A percentile compares a stretch with the other conserved stretches of the same genome.
phyloP scores from a whole-genome alignment of 1,139 yeast genomes.

The Pichia sp. region DNA sequence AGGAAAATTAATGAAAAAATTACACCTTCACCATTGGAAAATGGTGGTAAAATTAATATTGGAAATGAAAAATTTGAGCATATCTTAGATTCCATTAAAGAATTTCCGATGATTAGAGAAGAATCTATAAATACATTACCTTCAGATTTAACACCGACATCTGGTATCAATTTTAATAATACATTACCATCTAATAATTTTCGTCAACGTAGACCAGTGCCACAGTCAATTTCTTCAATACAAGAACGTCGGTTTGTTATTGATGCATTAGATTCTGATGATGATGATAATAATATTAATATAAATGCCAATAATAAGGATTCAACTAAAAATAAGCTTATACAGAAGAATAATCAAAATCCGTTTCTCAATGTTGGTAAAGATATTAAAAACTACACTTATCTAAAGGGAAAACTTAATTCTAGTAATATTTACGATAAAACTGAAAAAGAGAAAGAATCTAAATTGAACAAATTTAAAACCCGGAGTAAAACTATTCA shows the following conservation, averaged over 20 bases:
- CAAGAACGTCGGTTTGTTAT: slow-evolving; percentile 1
- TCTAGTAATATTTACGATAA: background rate
- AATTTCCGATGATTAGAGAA: background rate
- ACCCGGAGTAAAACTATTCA: slow-evolving; percentile 22
- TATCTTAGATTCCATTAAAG: background rate
- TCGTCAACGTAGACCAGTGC: background rate
- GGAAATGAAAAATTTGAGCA: background rate
- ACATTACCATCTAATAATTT: background rate
- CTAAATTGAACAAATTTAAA: slow-evolving; percentile 20
- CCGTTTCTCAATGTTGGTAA: too few species aligned
- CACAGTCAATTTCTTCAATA: background rate
- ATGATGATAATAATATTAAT: slow-evolving; percentile 8
- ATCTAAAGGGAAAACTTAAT: background rate
- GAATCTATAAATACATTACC: slow-evolving; percentile 16
- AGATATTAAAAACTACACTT: too few species aligned
- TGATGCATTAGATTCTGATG: slow-evolving; percentile 17
- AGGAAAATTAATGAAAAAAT: slow-evolving; percentile 31
- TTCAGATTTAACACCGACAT: slow-evolving; percentile 18
- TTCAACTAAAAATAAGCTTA: background rate
- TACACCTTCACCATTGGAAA: slow-evolving; percentile 47
- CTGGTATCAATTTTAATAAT: background rate
- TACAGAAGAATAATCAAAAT: too few species aligned
- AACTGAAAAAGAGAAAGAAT: slow-evolving; percentile 13
- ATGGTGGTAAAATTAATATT: background rate
- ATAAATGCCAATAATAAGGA: background rate